These are phyloP conservation scores for Hymenoscyphus fraxineus DNA, from an alignment of 2,329 filamentous ascomycete genomes.

Conservation along the genomic window DNA sequence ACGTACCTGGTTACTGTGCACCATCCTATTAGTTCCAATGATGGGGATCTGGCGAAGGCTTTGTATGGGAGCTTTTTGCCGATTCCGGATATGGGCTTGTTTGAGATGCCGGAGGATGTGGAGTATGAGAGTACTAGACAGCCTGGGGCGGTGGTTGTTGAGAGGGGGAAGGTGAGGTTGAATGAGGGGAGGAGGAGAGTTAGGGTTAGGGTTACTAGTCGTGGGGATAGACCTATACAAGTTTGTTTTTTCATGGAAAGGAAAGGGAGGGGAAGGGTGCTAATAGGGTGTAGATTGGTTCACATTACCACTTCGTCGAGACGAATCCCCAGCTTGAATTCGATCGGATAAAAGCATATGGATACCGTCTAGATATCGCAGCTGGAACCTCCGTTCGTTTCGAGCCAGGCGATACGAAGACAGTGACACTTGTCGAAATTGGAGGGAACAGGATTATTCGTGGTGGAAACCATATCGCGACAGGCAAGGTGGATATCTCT, in stretches of 20 bases:
- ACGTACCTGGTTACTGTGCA: conserved; percentile 95
- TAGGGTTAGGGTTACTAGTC: conserved; percentile 73
- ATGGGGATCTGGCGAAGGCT: conserved; percentile 81
- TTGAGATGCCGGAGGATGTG: conserved; percentile 60
- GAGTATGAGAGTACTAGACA: conserved; percentile 64
- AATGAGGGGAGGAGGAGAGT: conserved; percentile 74
- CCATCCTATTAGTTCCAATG: conserved; percentile 79
- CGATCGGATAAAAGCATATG: conserved; percentile 77
- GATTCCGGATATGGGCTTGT: conserved; percentile 63
- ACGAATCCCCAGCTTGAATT: conserved; percentile 88
- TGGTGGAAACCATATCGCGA: conserved; percentile 78
- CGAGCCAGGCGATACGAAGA: conserved; percentile 89
- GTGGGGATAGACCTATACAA: conserved; percentile 86
- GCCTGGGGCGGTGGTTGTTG: conserved; percentile 75
- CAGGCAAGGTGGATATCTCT: conserved; percentile 63
- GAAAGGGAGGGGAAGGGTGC: not conserved
- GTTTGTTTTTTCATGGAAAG: not conserved
- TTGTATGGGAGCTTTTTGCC: conserved; percentile 91
- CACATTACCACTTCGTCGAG: conserved; percentile 95
- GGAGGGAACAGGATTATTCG: conserved; percentile 74
- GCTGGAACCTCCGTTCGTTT: conserved; percentile 91
- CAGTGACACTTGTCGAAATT: conserved; percentile 85
- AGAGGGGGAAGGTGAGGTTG: conserved; percentile 61
- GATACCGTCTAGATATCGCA: conserved; percentile 82
- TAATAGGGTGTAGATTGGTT: conserved; percentile 57